Conservation (phyloP, 2,329 filamentous ascomycete genomes). For the Pyricularia sp. region DNA sequence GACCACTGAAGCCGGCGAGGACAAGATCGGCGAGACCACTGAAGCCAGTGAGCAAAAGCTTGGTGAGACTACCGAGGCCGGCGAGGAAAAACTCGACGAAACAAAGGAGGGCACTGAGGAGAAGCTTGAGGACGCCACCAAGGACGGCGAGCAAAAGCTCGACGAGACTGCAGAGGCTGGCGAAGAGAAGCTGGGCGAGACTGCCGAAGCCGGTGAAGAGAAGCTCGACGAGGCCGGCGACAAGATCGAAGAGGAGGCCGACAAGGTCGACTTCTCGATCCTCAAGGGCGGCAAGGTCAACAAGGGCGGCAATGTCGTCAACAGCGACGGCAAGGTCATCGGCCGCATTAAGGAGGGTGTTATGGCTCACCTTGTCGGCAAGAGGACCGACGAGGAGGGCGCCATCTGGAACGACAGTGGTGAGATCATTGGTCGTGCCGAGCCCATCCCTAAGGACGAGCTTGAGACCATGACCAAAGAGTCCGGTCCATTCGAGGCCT, state of each 20-base stretch:
- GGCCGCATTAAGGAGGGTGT: slow-evolving; percentile 57
- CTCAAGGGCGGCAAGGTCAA: slow-evolving; percentile 48
- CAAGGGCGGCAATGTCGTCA: slow-evolving; percentile 48
- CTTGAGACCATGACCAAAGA: slow-evolving; percentile 34
- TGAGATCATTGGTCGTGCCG: slow-evolving; percentile 56
- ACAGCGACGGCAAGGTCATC: slow-evolving; percentile 42
- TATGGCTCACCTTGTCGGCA: slow-evolving; percentile 52
- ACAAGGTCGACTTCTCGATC: slow-evolving; percentile 33
- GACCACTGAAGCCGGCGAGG: not conserved
- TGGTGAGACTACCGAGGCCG: not conserved
- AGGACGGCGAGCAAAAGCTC: not conserved
- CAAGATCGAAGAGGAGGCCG: slow-evolving; percentile 11
- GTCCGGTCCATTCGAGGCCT: slow-evolving; percentile 47
- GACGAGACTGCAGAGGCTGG: not conserved
- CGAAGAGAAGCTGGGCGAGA: not conserved
- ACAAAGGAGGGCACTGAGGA: not conserved
- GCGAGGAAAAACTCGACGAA: not conserved
- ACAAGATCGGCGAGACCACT: slow-evolving; percentile 4
- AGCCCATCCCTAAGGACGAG: slow-evolving; percentile 50
- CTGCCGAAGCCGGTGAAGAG: not conserved
- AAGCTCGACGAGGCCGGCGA: slow-evolving; percentile 2
- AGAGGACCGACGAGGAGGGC: slow-evolving; percentile 55
- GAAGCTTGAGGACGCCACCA: not conserved
- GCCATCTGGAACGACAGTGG: slow-evolving; percentile 64
- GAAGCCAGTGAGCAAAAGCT: slow-evolving; percentile 10